A percentile compares a stretch with the other conserved stretches of the same genome.
These are phyloP conservation scores for Fusarium nanum DNA, from an alignment of 2,329 filamentous ascomycete genomes.

Conservation along the genomic window DNA sequence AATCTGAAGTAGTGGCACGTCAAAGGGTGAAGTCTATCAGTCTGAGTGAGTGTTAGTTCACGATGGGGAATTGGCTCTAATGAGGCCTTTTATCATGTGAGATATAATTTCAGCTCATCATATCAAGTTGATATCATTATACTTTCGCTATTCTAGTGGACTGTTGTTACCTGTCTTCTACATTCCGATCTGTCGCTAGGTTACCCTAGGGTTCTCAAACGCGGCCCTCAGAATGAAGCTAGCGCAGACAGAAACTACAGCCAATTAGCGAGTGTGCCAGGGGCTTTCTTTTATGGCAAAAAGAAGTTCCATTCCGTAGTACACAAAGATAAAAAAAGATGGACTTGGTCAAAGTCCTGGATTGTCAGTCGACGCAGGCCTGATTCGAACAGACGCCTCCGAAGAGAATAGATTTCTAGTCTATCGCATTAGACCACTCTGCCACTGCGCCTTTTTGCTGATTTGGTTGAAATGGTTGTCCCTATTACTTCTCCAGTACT, in stretches of 20 bases:
- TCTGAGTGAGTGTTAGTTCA: too few relatives aligned
- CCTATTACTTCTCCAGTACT: neutral
- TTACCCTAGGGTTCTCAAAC: neutral
- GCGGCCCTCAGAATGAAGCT: neutral
- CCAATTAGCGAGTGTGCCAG: too few relatives aligned
- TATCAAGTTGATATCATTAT: too few relatives aligned
- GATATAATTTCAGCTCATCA: too few relatives aligned
- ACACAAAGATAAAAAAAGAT: neutral
- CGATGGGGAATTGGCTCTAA: too few relatives aligned
- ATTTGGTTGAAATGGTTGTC: neutral
- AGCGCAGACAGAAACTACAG: neutral
- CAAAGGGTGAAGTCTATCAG: too few relatives aligned
- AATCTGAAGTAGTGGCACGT: too few relatives aligned
- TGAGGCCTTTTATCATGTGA: too few relatives aligned
- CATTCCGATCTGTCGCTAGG: too few relatives aligned
- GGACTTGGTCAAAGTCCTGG: neutral
- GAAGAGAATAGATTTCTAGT: slow-evolving; percentile 37
- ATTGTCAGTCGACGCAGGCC: slow-evolving; percentile 13
- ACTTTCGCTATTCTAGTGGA: neutral
- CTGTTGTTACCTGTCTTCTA: neutral
- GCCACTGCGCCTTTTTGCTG: slow-evolving; percentile 22
- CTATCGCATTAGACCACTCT: slow-evolving; percentile 37
- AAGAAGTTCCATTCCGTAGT: neutral
- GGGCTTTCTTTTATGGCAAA: neutral
- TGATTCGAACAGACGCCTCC: slow-evolving; percentile 36